Base-by-base conservation (phyloP, 1,284 basidiomycete genomes). In the Anthracocystis panici-leucophaei region DNA sequence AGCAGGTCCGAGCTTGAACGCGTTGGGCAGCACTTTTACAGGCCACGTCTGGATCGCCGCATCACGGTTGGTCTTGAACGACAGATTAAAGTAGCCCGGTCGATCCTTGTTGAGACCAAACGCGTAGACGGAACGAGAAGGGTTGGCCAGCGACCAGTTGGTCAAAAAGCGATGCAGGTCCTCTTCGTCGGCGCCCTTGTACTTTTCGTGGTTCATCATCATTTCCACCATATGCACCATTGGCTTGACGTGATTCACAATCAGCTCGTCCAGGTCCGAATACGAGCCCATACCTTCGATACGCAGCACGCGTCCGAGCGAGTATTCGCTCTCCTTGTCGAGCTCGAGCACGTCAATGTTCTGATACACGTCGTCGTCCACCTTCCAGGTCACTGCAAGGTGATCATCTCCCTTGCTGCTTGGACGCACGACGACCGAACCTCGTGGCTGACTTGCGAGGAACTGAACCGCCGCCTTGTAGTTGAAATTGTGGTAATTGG, bases 361-460 rank as follows among this genome's bases (percentile, higher is more conserved):
- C 85, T 99, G 97, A 87, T 93, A 99, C 21, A 99, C 88, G 71
- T 92, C 93, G 67, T 97, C 93, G 78, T 97, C 96, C 11, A 99
- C 95, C 87, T 99, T 99, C 97, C 97, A 99, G 0, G 97, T 99
- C 14, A 99, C 93, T 38, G 97, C 97, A 40, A 99, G 88, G 86
- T 99, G 97, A 82, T 97, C 91, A 42, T 89, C 87, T 7, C 96
- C 96, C 86, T 96, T 95, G 3, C 95, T 98, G 33, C 94, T 97
- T 0, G 97, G 97, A 49, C 97, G 89, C 76, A 99, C 94, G 35
- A 99, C 93, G 50, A 82, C 81, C 1, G 78, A 65, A 25, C 83
- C 97, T 31, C 93, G 90, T 79, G 95, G 94, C 86, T 94, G 92
- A 75, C 91, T 92, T 63, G 94, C 93, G 58, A 99, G 88, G 85